Evolutionary conservation across 1,284 basidiomycete genomes (phyloP), one percentile per base, ranked within the genome.

Genomic region (Inonotus hispidus): DNA sequence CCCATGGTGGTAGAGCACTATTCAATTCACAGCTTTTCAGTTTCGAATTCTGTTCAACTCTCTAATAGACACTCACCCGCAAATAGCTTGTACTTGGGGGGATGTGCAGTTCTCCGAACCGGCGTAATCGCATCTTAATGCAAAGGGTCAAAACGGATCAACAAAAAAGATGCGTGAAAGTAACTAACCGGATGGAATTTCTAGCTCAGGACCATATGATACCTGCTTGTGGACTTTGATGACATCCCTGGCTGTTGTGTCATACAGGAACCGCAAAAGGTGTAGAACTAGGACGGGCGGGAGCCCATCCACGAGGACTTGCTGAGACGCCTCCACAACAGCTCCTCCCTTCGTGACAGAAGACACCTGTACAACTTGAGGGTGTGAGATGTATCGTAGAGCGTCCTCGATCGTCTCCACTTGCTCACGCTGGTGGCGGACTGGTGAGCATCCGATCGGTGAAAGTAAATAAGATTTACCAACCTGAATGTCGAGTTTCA

Each of bases 1-100:
- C 1, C 96, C 96, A 69, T 99, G 95, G 73, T 99, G 96, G 73
- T 98, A 98, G 7, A 98, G 78, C 21, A 90, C 94, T 91, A 68
- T 0, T 52, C 38, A 55, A 53, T 49, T 7, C 25, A 43, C 16
- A 13, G 13, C 41, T 14, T 14, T 21, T 43, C 41, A 13, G 32
- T 27, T 32, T 21, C 13, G 21, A 47, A 62, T 25, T n/a, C 43
- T 56, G 19, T 47, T 13, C 11, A 43, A 43, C 16, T n/a, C n/a
- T 43, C 35, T 37, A 23, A 32, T 29, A 23, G 8, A 21, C 29
- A 75, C 84, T 63, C 69, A 92, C 91, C 90, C 66, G 92, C 94
- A 71, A 95, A 96, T 7, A 98, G 79, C 65, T 88, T 87, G 72
- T 97, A 98, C 66, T 82, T 82, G 14, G 84, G 78, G 0, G 80